Evolutionary conservation across 768 basidiomycete species (phyloP).

Genomic region (Naganishia vaughanmartiniae): DNA sequence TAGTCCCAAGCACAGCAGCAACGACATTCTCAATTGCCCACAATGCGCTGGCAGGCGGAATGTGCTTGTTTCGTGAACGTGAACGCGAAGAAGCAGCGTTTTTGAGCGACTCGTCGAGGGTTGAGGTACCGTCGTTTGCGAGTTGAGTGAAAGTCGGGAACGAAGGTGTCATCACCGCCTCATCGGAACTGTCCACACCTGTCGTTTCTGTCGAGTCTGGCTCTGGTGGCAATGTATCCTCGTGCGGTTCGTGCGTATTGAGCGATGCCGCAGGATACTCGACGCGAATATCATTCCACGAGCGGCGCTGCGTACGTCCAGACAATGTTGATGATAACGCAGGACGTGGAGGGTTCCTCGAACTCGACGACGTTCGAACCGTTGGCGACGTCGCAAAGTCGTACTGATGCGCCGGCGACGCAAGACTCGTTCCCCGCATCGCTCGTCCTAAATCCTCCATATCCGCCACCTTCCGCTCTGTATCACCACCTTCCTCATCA

Average conservation of each 20-base stretch:
- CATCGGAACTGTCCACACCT: too few relatives aligned
- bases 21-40: neutral
- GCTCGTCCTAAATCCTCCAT: constrained; percentile 13
- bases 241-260: neutral
- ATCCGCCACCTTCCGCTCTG: neutral
- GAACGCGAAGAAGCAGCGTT: too few relatives aligned
- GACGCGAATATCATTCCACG: neutral
- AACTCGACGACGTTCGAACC: neutral
- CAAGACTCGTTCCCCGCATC: neutral
- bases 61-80: too few relatives aligned
- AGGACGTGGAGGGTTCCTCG: too few relatives aligned
- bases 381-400: neutral
- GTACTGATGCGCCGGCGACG: neutral
- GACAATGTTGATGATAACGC: neutral
- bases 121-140: too few relatives aligned
- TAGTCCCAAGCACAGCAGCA: neutral
- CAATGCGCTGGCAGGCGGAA: too few relatives aligned
- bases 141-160: too few relatives aligned
- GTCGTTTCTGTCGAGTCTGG: neutral
- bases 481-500: neutral
- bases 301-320: neutral
- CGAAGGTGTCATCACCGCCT: too few relatives aligned
- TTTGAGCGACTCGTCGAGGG: too few relatives aligned
- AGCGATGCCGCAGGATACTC: neutral
- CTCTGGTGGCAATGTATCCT: neutral